Evolutionary conservation across 2,329 filamentous ascomycete genomes (phyloP).

Genomic region (Aspergillus uvarum): DNA sequence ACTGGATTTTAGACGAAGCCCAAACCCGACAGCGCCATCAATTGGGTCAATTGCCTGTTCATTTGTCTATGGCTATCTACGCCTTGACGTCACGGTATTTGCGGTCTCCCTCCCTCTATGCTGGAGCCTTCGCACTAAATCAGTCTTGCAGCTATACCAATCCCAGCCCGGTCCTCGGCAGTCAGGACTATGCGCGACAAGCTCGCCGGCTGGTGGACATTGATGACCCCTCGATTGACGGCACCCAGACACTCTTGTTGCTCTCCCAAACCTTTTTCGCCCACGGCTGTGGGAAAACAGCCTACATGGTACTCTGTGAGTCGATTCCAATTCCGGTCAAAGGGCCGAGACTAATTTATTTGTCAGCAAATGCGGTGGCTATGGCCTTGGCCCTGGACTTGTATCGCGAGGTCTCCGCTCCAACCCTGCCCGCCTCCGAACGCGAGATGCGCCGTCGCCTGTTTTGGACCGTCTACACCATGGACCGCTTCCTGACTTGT

Average conservation of each 20-base stretch:
- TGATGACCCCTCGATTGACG: conserved; percentile 78
- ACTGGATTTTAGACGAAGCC: conserved; percentile 76
- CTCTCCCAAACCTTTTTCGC: conserved; percentile 75
- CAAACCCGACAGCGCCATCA: conserved; percentile 71
- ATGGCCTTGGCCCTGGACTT: conserved; percentile 82
- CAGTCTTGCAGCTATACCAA: conserved; percentile 65
- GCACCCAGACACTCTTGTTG: conserved; percentile 71
- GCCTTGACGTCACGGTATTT: conserved; percentile 62
- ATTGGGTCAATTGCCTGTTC: conserved; percentile 60
- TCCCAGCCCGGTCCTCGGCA: conserved; percentile 65
- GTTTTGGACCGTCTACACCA: conserved; percentile 86
- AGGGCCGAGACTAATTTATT: neutral
- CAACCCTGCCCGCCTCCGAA: conserved; percentile 64
- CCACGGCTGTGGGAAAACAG: conserved; percentile 75
- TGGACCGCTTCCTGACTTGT: conserved; percentile 79
- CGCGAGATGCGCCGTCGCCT: conserved; percentile 74
- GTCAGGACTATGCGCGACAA: conserved; percentile 70
- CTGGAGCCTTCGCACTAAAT: conserved; percentile 13
- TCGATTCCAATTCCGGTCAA: neutral
- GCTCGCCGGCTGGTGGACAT: conserved; percentile 70
- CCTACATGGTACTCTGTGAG: conserved; percentile 79
- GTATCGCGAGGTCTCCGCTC: conserved; percentile 70
- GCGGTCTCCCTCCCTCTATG: conserved; percentile 19
- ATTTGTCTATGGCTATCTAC: conserved; percentile 53
- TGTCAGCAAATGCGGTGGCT: conserved; percentile 68